These are phyloP conservation scores for Acacia acuminata DNA, from an alignment of 306 rosid genomes.

Conservation along the genomic window DNA sequence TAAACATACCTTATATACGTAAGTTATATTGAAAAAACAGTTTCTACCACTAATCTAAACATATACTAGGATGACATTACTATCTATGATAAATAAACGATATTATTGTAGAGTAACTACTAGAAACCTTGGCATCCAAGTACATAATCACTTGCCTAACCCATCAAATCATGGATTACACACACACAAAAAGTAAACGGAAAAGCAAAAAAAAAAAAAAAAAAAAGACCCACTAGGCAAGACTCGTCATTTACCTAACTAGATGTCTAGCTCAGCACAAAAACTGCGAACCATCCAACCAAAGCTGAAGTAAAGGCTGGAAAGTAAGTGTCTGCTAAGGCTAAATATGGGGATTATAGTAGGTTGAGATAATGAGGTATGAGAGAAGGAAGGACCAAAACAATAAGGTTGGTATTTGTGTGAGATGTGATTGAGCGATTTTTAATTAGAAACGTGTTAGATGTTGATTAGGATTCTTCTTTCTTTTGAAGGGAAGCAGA, in stretches of 20 bases:
- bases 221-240: constrained; percentile 8
- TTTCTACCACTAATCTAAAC: too few species aligned
- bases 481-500: constrained; percentile 38
- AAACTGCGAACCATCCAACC: constrained; percentile 40
- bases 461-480: constrained; percentile 5
- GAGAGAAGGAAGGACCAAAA: background rate
- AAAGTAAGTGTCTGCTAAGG: constrained; percentile 46
- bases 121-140: constrained; percentile 8
- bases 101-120: background rate
- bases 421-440: background rate
- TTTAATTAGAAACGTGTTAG: constrained; percentile 20
- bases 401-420: background rate
- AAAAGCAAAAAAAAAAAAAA: background rate
- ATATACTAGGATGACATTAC: constrained; percentile 23
- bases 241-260: constrained; percentile 55
- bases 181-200: background rate
- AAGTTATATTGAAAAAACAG: too few species aligned
- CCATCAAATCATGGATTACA: constrained; percentile 22
- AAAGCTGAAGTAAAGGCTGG: constrained; percentile 31
- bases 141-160: constrained; percentile 38
- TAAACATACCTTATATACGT: too few species aligned
- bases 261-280: constrained; percentile 40
- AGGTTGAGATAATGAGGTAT: background rate
- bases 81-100: constrained; percentile 36
- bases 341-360: constrained; percentile 31